Percentiles rank a stretch among this genome's conserved stretches.
Conservation (phyloP, 495 filamentous ascomycete genomes). For the Talaromyces proteolyticus region DNA sequence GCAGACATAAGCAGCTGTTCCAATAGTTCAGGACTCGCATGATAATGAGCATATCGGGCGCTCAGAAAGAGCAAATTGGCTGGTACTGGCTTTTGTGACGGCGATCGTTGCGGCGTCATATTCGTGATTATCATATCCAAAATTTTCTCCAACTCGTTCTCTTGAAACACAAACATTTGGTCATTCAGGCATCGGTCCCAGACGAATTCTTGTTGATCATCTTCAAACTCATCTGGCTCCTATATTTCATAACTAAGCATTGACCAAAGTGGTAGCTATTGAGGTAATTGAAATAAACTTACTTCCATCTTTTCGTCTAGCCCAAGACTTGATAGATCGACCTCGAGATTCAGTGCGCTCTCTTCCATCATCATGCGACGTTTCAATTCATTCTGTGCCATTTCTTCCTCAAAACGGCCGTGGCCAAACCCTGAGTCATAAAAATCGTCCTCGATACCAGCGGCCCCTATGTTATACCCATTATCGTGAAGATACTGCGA, state of each 20-base stretch:
- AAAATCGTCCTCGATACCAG: conserved; percentile 88
- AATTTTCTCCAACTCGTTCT: conserved; percentile 81
- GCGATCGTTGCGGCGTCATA: conserved; percentile 94
- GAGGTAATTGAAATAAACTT: conserved; percentile 25
- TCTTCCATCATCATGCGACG: conserved; percentile 99
- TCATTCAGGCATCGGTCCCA: conserved; percentile 95
- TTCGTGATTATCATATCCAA: conserved; percentile 95
- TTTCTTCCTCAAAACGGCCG: conserved; percentile 91
- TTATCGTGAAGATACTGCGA: conserved; percentile 90
- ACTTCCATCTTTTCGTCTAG: conserved; percentile 95
- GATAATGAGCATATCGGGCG: conserved; percentile 94
- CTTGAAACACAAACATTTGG: conserved; percentile 99
- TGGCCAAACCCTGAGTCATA: conserved; percentile 91
- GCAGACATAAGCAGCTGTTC: conserved; percentile 74
- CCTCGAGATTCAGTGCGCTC: conserved; percentile 94
- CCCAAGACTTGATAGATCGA: conserved; percentile 92
- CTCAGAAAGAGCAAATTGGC: conserved; percentile 96
- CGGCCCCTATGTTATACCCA: conserved; percentile 83
- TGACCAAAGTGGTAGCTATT: conserved; percentile 10
- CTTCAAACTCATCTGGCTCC: conserved; percentile 74
- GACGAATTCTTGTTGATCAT: conserved; percentile 91
- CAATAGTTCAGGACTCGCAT: conserved; percentile 81
- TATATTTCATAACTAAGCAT: conserved; percentile 22
- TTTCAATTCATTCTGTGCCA: conserved; percentile 94
- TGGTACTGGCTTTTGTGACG: conserved; percentile 93